phyloP scores from a whole-genome alignment of 345 rosid genomes.

The Lenwebbia sp. region DNA sequence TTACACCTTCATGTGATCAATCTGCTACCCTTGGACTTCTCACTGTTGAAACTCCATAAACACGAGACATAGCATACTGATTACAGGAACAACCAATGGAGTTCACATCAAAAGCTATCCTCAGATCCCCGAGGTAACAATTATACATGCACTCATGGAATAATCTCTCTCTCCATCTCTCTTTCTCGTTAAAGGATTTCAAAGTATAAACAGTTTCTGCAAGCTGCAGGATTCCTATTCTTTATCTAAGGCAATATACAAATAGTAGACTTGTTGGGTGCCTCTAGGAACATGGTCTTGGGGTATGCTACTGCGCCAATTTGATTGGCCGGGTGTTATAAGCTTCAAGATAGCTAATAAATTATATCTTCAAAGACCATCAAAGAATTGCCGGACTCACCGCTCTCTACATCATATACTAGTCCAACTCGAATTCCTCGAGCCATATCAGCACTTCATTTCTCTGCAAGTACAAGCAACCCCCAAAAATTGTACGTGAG shows the following conservation, averaged over 20 bases:
- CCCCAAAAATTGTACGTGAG: not conserved
- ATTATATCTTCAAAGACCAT: not conserved
- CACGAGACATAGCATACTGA: not conserved
- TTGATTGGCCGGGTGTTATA: not conserved
- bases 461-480: not conserved
- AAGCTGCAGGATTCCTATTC: not conserved
- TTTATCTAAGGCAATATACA: not conserved
- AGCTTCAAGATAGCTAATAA: not conserved
- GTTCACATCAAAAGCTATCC: not conserved
- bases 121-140: not conserved
- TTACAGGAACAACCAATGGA: not conserved
- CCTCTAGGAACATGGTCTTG: not conserved
- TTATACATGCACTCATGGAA: not conserved
- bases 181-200: not conserved
- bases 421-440: not conserved
- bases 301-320: not conserved
- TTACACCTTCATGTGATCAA: not conserved
- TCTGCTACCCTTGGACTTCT: not conserved
- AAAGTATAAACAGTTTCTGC: not conserved
- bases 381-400: not conserved
- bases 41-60: not conserved
- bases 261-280: not conserved
- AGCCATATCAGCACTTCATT: slow-evolving; percentile 5
- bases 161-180: not conserved
- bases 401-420: not conserved